Percentiles rank a stretch among this genome's conserved stretches.
Evolutionary conservation across 179 eudicot genomes (phyloP).

Genomic region (Beta corolliflora): DNA sequence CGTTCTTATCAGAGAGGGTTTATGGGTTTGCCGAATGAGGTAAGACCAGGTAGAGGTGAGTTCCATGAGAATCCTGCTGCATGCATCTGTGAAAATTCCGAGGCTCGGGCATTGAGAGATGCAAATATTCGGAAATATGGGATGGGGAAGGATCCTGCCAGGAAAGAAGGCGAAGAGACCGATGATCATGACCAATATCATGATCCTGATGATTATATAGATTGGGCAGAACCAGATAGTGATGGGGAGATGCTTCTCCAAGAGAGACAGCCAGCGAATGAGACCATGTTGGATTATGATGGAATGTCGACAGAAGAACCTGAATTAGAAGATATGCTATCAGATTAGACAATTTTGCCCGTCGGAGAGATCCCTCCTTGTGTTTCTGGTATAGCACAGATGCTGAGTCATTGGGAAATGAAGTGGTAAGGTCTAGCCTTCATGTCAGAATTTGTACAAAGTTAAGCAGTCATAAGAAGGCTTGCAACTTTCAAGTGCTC

Average conservation of each 20-base stretch:
- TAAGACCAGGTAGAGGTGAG: slow-evolving; percentile 85
- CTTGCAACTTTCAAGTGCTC: background rate
- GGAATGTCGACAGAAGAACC: slow-evolving; percentile 57
- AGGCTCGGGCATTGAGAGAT: slow-evolving; percentile 48
- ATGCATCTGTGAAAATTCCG: slow-evolving; percentile 83
- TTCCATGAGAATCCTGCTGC: slow-evolving; percentile 92
- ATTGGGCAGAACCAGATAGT: slow-evolving; percentile 64
- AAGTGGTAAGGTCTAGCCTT: slow-evolving; percentile 18
- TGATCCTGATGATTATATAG: slow-evolving; percentile 57
- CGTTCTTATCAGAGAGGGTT: slow-evolving; percentile 75
- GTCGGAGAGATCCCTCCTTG: background rate
- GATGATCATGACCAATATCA: slow-evolving; percentile 49
- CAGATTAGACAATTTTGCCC: slow-evolving; percentile 49
- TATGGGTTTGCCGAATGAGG: slow-evolving; percentile 88
- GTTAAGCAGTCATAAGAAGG: slow-evolving; percentile 24
- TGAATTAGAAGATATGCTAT: slow-evolving; percentile 85
- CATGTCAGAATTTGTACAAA: slow-evolving; percentile 29
- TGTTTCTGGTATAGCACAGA: background rate
- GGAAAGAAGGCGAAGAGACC: slow-evolving; percentile 45
- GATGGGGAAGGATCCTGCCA: slow-evolving; percentile 31
- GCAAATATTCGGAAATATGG: slow-evolving; percentile 42
- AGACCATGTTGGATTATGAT: slow-evolving; percentile 59
- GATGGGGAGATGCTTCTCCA: slow-evolving; percentile 52
- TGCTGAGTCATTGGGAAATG: background rate
- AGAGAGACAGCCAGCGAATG: slow-evolving; percentile 44